phyloP scores from a whole-genome alignment of 2,329 filamentous ascomycete genomes.

The Xylariaceae sp. region DNA sequence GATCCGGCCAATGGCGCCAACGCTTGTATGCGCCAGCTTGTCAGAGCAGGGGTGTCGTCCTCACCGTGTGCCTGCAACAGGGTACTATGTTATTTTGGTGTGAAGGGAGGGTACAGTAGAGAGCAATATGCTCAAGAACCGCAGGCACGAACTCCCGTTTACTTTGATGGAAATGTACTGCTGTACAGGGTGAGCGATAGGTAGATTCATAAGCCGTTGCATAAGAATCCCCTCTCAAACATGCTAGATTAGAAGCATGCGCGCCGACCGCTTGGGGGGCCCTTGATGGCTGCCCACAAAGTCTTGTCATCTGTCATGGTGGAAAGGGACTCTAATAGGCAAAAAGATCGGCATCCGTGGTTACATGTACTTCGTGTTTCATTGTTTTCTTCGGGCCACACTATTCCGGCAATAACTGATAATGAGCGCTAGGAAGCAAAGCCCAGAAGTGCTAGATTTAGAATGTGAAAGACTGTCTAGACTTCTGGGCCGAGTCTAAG shows the following conservation, averaged over 20 bases:
- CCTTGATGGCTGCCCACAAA: conserved; percentile 27
- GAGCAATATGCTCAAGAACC: conserved; percentile 12
- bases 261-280: conserved; percentile 9
- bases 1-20: conserved; percentile 38
- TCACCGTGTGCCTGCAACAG: conserved; percentile 36
- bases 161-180: conserved; percentile 6
- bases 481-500: conserved; percentile 15
- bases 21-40: conserved; percentile 41
- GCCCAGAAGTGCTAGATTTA: conserved; percentile 29
- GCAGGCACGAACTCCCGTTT: conserved; percentile 9
- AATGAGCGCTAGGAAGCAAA: conserved; percentile 24
- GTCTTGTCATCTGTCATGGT: conserved; percentile 20
- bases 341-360: conserved; percentile 36
- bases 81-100: conserved; percentile 34
- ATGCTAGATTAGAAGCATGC: conserved; percentile 10
- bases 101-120: no score
- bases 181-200: conserved; percentile 25
- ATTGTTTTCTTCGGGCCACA: conserved; percentile 38
- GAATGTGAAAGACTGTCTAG: conserved; percentile 1
- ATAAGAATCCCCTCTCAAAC: conserved; percentile 30
- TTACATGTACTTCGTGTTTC: conserved; percentile 40
- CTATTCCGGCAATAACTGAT: conserved; percentile 31
- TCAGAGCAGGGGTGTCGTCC: conserved; percentile 38
- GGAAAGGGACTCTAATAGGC: conserved; percentile 21
- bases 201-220: conserved; percentile 27